phyloP scores from a whole-genome alignment of 2,329 filamentous ascomycete genomes.

The Cladophialophora carrionii region DNA sequence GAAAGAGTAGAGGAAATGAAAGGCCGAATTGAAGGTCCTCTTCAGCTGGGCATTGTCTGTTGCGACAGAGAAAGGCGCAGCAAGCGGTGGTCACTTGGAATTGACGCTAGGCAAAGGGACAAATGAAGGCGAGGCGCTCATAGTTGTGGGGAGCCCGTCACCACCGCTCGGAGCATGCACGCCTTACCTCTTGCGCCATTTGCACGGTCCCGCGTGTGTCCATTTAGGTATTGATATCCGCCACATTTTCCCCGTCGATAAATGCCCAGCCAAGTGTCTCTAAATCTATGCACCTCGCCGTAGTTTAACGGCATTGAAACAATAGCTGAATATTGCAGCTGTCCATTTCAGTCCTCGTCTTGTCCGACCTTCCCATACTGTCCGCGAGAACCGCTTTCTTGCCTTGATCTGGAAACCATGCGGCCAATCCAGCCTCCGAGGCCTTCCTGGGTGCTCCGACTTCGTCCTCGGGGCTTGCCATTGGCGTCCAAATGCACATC shows the following conservation, averaged over 20 bases:
- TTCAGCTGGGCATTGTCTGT: background rate
- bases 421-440: constrained; percentile 71
- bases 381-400: constrained; percentile 34
- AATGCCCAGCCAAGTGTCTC: background rate
- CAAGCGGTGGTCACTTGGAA: background rate
- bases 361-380: constrained; percentile 37
- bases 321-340: background rate
- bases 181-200: background rate
- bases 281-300: background rate
- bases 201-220: background rate
- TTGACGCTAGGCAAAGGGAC: background rate
- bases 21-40: background rate
- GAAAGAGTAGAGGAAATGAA: background rate
- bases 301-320: too few species aligned
- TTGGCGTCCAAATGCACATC: constrained; percentile 57
- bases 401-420: constrained; percentile 53
- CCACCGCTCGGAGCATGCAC: background rate
- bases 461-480: constrained; percentile 53
- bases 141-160: background rate
- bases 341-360: constrained; percentile 34
- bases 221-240: background rate
- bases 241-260: background rate
- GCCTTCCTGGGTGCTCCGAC: constrained; percentile 53
- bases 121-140: background rate
- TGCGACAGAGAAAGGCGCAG: background rate